Conservation (phyloP, 352 stramenopile species). For the Phytophthora rubi region DNA sequence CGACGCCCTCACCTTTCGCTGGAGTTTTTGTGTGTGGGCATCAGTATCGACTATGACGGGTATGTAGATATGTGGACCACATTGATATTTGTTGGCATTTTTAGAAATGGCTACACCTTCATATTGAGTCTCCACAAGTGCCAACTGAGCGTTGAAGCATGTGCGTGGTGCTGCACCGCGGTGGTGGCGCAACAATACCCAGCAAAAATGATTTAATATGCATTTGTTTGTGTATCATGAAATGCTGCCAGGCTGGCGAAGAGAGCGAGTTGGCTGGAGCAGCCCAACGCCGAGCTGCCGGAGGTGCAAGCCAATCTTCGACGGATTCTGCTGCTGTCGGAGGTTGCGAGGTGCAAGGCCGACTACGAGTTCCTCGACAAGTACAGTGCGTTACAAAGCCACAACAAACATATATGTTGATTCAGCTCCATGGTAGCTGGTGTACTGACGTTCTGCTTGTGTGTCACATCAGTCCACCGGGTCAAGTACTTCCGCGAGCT, state of each 20-base stretch:
- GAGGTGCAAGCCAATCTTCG: conserved; percentile 54
- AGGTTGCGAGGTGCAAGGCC: conserved; percentile 44
- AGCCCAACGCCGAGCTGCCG: conserved; percentile 38
- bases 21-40: conserved; percentile 9
- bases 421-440: background rate
- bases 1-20: conserved; percentile 30
- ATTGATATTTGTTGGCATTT: conserved; percentile 14
- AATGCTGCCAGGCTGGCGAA: conserved; percentile 26
- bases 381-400: conserved; percentile 45
- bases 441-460: background rate
- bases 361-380: conserved; percentile 79
- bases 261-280: conserved; percentile 28
- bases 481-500: conserved; percentile 75
- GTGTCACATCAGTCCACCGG: conserved; percentile 43
- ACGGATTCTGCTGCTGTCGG: conserved; percentile 53
- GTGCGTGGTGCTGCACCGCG: background rate
- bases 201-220: too few relatives aligned
- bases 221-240: background rate
- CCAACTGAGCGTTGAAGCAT: background rate
- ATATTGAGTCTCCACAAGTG: background rate
- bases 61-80: conserved; percentile 1
- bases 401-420: background rate
- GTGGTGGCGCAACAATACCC: too few relatives aligned
- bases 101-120: conserved; percentile 19
- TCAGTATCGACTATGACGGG: background rate